A percentile compares a stretch with the other conserved stretches of the same genome.
phyloP scores from a whole-genome alignment of 108 stramenopile genomes.

The Fistulifera solaris region DNA sequence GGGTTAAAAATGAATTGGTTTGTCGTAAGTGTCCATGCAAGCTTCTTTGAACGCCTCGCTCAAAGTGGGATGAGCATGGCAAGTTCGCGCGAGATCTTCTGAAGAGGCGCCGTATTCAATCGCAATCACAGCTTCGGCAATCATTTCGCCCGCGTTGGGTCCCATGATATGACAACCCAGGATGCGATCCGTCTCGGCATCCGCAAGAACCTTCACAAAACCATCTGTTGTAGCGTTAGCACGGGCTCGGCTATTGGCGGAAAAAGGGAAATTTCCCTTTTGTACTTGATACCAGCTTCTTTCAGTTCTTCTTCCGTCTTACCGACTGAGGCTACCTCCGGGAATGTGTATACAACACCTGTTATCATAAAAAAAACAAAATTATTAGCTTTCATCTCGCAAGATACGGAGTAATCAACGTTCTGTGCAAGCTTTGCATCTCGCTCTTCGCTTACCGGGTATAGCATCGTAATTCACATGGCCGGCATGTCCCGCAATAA shows the following conservation, averaged over 20 bases:
- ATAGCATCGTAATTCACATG: slow-evolving; percentile 99
- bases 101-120: slow-evolving; percentile 99
- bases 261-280: slow-evolving; percentile 94
- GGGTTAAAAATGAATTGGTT: slow-evolving; percentile 94
- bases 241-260: slow-evolving; percentile 93
- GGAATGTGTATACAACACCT: slow-evolving; percentile 98
- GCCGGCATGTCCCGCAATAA: slow-evolving; percentile 94
- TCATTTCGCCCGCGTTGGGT: slow-evolving; percentile 99
- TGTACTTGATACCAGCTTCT: slow-evolving; percentile 88
- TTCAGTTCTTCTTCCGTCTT: slow-evolving; percentile 99
- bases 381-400: not conserved
- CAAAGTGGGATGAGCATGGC: slow-evolving; percentile 98
- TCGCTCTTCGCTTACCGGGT: slow-evolving; percentile 62
- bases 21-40: slow-evolving; percentile 97
- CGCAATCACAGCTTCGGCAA: slow-evolving; percentile 97
- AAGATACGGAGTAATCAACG: not conserved
- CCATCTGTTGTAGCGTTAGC: slow-evolving; percentile 92
- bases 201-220: slow-evolving; percentile 96
- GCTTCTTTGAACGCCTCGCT: slow-evolving; percentile 99
- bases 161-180: slow-evolving; percentile 98
- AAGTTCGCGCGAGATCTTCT: slow-evolving; percentile 99
- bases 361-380: not conserved
- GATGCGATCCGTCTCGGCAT: slow-evolving; percentile 93
- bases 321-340: slow-evolving; percentile 98
- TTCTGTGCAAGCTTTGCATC: not conserved